Base-by-base conservation (phyloP, 2,329 filamentous ascomycete genomes). In the Thelonectria olida region DNA sequence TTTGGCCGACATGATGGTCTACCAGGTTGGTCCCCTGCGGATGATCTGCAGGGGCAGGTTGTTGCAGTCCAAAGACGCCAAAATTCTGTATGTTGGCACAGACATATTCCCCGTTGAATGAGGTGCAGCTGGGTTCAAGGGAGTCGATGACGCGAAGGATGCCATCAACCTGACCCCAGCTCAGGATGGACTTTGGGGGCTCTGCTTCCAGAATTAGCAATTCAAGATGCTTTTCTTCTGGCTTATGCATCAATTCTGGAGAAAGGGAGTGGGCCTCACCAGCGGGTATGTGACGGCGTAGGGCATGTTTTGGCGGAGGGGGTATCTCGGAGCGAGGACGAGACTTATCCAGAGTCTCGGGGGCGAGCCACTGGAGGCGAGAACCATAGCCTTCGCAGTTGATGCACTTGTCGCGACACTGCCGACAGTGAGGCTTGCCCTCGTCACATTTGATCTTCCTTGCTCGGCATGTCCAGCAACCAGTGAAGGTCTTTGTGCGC, bases 371-470 rank as follows among this genome's bases (percentile, higher is more conserved):
- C 34, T 70, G 66, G 5, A 76, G 73, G 0, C 73, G 68, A 12
- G 66, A 62, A 50, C 68, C 64, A 42, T 76, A 76, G 8, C 75
- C 75, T 50, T 74, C 67, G 25, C 76, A 78, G 17, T 48, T 38
- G 25, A 76, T 54, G n/a, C 63, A 63, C 38, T 72, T 72, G 13
- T 68, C 66, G 19, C 63, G 41, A 25, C 68, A 70, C 25, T 69
- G 69, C 3, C 41, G 54, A 20, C 68, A 70, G 7, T 56, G 45
- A 9, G 68, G 66, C 23, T 54, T 67, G 23, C 61, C 52, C 55
- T 71, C 68, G 19, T 71, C 68, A 23, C 68, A 70, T 49, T 69
- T 70, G 42, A 71, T 47, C 41, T 70, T 71, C 28, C 68, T 59
- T 17, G 59, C 38, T n/a, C 68, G 65, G 22, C 68, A 70, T 6